Evolutionary conservation across 805 yeast genomes (phyloP).

Genomic region (Nakazawaea holstii): DNA sequence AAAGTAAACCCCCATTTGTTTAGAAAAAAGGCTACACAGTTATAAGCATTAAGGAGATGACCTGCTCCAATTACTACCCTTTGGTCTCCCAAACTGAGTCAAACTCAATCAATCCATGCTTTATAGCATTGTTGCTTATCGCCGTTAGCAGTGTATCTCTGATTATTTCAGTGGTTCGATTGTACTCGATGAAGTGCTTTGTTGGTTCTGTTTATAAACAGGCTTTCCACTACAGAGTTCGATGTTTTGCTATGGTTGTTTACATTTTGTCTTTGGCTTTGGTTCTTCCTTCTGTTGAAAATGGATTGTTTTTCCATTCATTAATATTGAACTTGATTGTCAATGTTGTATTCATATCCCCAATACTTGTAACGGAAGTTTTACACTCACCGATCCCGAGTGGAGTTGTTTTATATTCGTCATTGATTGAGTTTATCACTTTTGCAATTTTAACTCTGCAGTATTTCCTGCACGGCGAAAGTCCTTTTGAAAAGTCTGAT

Average conservation of each 20-base stretch:
- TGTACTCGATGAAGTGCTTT: neutral
- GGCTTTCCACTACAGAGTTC: neutral
- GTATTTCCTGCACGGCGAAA: neutral
- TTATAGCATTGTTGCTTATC: neutral
- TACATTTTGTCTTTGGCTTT: neutral
- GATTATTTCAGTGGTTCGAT: neutral
- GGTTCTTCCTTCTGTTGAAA: neutral
- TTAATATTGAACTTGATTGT: neutral
- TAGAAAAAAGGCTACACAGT: no score
- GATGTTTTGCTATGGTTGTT: neutral
- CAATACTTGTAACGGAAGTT: neutral
- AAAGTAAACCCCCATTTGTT: no score
- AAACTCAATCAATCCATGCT: neutral
- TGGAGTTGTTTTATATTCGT: neutral
- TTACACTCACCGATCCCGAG: neutral
- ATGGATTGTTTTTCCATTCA: neutral
- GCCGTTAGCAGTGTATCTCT: neutral
- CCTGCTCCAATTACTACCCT: slow-evolving; percentile 2
- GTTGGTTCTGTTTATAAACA: neutral
- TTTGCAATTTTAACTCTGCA: neutral
- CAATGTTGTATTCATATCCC: neutral
- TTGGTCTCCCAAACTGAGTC: slow-evolving; percentile 1
- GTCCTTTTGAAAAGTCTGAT: no score
- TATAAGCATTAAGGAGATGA: no score
- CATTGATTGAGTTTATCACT: neutral